Percentiles rank a stretch among this genome's conserved stretches.
These are phyloP conservation scores for Galerina marginata DNA, from an alignment of 768 basidiomycete species.

Conservation along the genomic window DNA sequence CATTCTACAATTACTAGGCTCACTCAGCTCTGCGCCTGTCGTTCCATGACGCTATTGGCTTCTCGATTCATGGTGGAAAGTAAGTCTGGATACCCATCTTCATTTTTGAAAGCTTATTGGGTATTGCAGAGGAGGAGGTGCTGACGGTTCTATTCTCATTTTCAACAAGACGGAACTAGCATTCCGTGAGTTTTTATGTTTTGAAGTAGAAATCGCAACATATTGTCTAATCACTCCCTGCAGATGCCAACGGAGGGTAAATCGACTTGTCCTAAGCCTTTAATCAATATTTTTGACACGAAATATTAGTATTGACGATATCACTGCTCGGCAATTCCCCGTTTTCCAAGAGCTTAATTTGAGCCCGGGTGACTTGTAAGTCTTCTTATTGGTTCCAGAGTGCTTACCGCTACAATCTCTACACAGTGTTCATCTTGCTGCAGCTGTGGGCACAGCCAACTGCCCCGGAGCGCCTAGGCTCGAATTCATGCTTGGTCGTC, in stretches of 20 bases:
- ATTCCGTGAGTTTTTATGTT: slow-evolving; percentile 24
- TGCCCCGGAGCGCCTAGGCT: slow-evolving; percentile 42
- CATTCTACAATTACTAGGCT: background rate
- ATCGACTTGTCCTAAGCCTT: too few species aligned
- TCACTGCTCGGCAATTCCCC: slow-evolving; percentile 22
- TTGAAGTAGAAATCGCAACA: background rate
- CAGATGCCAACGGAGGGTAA: slow-evolving; percentile 21
- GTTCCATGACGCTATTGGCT: slow-evolving; percentile 31
- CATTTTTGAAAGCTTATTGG: too few species aligned
- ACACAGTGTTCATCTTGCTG: slow-evolving; percentile 24
- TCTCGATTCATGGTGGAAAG: slow-evolving; percentile 24
- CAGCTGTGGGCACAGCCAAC: slow-evolving; percentile 33
- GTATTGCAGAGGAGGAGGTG: slow-evolving; percentile 27
- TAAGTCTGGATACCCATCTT: too few species aligned
- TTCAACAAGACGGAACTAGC: slow-evolving; percentile 30
- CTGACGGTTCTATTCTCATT: slow-evolving; percentile 33
- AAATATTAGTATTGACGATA: slow-evolving; percentile 17
- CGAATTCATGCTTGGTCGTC: slow-evolving; percentile 35
- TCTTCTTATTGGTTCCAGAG: background rate
- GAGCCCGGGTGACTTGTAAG: slow-evolving; percentile 26
- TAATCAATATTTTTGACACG: too few species aligned
- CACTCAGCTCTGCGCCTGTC: slow-evolving; percentile 26
- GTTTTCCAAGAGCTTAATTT: slow-evolving; percentile 17
- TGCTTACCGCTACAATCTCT: background rate
- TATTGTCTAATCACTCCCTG: background rate